Evolutionary conservation across 805 yeast species (phyloP).

Genomic region (Yamadazyma takamatsuzukensis): DNA sequence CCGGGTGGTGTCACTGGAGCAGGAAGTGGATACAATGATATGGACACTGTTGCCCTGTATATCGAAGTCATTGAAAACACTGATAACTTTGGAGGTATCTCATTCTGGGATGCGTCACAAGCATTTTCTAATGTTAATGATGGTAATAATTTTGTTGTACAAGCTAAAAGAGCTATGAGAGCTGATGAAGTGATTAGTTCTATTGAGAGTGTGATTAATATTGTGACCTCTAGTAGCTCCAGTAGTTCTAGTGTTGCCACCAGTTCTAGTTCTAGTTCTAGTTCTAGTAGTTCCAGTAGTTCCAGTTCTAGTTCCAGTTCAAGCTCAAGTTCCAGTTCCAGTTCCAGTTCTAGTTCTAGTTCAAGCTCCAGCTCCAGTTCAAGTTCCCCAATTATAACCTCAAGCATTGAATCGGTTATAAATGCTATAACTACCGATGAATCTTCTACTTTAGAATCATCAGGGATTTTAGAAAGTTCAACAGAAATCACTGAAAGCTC

Average conservation of each 20-base stretch:
- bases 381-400: too few relatives aligned
- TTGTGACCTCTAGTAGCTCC: neutral
- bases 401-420: too few relatives aligned
- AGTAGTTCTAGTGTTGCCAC: neutral
- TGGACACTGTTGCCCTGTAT: slow-evolving; percentile 17
- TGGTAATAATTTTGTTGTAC: slow-evolving; percentile 24
- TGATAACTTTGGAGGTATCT: slow-evolving; percentile 59
- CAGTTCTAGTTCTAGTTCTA: too few relatives aligned
- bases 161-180: slow-evolving; percentile 5
- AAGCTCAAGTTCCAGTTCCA: slow-evolving; percentile 1
- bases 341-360: slow-evolving; percentile 4
- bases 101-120: slow-evolving; percentile 82
- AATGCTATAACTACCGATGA: too few relatives aligned
- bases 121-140: slow-evolving; percentile 27
- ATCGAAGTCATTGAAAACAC: slow-evolving; percentile 15
- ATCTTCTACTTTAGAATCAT: too few relatives aligned
- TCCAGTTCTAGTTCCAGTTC: neutral
- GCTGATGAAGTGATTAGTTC: neutral
- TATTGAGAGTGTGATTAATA: neutral
- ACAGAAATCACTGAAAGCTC: too few relatives aligned
- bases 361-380: slow-evolving; percentile 1
- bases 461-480: too few relatives aligned
- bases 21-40: slow-evolving; percentile 28
- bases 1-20: slow-evolving; percentile 33
- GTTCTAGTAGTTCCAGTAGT: neutral